A percentile compares a stretch with the other conserved stretches of the same genome.
These are phyloP conservation scores for Pichia eremophila DNA, from an alignment of 805 yeast genomes.

Conservation along the genomic window DNA sequence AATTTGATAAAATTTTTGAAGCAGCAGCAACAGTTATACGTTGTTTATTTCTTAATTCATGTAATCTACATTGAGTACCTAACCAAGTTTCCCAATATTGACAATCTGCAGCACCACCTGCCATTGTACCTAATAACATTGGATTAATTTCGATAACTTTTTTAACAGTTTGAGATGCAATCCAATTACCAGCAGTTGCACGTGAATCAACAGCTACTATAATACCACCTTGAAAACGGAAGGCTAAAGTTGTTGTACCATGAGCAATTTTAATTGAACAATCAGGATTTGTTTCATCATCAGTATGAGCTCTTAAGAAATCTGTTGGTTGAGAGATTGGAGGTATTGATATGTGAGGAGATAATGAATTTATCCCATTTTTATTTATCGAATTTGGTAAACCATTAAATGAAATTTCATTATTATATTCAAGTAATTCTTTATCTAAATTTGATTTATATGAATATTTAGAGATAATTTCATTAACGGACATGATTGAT, in stretches of 20 bases:
- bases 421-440: conserved; percentile 17
- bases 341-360: conserved; percentile 65
- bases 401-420: conserved; percentile 1
- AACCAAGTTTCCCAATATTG: conserved; percentile 99
- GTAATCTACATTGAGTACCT: conserved; percentile 91
- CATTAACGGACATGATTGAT: conserved; percentile 22
- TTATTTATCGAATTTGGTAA: neutral
- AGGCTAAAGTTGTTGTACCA: conserved; percentile 97
- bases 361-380: conserved; percentile 20
- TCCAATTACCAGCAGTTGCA: conserved; percentile 97
- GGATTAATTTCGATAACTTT: conserved; percentile 97
- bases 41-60: conserved; percentile 89
- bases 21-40: conserved; percentile 96
- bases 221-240: conserved; percentile 92
- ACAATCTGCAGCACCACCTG: conserved; percentile 99
- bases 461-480: conserved; percentile 22
- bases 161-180: conserved; percentile 95
- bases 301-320: conserved; percentile 95
- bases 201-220: conserved; percentile 95
- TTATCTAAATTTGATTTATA: conserved; percentile 16
- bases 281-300: conserved; percentile 85
- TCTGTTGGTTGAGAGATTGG: conserved; percentile 85
- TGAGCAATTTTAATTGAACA: conserved; percentile 95
- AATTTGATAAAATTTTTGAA: conserved; percentile 81
- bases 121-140: conserved; percentile 92